Base-by-base conservation (phyloP, 805 yeast genomes). In the Candida boleticola region DNA sequence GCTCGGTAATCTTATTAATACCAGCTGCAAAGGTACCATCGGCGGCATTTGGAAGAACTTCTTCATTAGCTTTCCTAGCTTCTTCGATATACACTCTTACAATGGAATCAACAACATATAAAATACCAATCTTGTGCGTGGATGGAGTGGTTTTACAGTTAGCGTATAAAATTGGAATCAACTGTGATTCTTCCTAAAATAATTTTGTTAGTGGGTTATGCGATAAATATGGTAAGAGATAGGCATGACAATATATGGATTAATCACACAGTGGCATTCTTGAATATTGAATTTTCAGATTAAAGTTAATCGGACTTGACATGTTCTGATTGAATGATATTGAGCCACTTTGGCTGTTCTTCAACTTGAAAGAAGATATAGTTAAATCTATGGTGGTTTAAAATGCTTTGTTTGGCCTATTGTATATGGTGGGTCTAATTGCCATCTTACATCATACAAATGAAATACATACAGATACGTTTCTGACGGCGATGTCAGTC, bases 61-160 rank as follows among this genome's bases (percentile, higher is more conserved):
- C 63, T 55, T 79, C 75, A 49, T 72, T 73, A 29, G 66, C 63
- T 49, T 80, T 77, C 50, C 76, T 75, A 42, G 90, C 85, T 54
- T 81, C 84, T 44, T 86, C 96, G 57, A 82, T 79, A 58, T 78
- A 87, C 20, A 84, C 89, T 65, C 98, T 80, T 41, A 87, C 93
- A 50, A 93, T 79, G 20, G 98, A 88, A 64, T 93, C 99, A 47
- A 92, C 81, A 48, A 89, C 90, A 62, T 93, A 93, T 60, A 93
- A 70, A 36, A 89, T 81, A 43, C 98, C 98, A 50, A 93, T 75
- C 68, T 90, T 93, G 66, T 92, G 95, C 37, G 90, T 66, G 18
- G 82, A 73, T 23, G 92, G 85, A 16, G 87, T 78, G 43, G 79
- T 76, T 64, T 80, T 85, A 66, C 90, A 79, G 63, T 85, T 79